Conservation (phyloP, 2,329 filamentous ascomycete species). For the Drechslerella coelobrocha region DNA sequence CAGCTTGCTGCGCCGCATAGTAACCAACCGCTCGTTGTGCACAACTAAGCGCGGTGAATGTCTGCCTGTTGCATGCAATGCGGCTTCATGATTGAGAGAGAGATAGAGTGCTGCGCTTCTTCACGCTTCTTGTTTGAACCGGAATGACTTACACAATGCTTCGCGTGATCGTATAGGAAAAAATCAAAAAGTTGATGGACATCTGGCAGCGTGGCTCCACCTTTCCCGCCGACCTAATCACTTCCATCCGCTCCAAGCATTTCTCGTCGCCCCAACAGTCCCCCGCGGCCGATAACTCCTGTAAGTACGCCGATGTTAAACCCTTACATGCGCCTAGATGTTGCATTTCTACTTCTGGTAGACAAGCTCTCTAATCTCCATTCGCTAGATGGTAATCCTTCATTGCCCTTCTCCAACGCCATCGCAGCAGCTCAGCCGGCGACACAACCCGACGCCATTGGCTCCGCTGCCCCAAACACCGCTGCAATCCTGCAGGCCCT, state of each 20-base stretch:
- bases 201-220: conserved; percentile 98
- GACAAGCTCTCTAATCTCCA: conserved; percentile 5
- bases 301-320: conserved; percentile 23
- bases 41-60: conserved; percentile 19
- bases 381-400: conserved; percentile 22
- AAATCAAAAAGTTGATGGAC: conserved; percentile 92
- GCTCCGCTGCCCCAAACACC: conserved; percentile 63
- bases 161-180: conserved; percentile 72
- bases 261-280: conserved; percentile 42
- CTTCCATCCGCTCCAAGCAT: conserved; percentile 53
- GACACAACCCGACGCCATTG: conserved; percentile 55
- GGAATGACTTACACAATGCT: conserved; percentile 62
- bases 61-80: conserved; percentile 14
- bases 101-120: conserved; percentile 51
- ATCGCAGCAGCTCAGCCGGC: conserved; percentile 55
- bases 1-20: conserved; percentile 45
- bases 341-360: not conserved
- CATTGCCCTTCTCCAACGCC: conserved; percentile 20
- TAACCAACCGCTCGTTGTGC: conserved; percentile 8
- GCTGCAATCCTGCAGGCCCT: conserved; percentile 77
- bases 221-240: conserved; percentile 80
- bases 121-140: conserved; percentile 37
- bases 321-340: not conserved
- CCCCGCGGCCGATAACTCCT: conserved; percentile 34
- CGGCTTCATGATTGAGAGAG: conserved; percentile 46